A percentile compares a stretch with the other conserved stretches of the same genome.
Conservation (phyloP, 2,329 filamentous ascomycete species). For the Neonectria punicea region DNA sequence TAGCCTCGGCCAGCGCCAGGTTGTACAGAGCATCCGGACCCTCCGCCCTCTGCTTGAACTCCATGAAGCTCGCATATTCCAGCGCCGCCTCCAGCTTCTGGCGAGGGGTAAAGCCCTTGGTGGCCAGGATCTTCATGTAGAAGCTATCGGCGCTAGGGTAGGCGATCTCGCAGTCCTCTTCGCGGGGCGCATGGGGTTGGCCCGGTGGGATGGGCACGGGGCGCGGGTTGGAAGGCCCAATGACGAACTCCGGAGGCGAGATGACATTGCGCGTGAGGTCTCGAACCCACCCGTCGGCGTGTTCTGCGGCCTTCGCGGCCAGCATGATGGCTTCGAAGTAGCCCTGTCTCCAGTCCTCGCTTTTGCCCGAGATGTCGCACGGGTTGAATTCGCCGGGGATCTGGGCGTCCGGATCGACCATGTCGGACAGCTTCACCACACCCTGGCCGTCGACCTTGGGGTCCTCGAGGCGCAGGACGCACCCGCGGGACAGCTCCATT, state of each 20-base stretch:
- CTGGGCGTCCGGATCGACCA: slow-evolving; percentile 76
- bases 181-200: slow-evolving; percentile 70
- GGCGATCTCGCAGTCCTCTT: slow-evolving; percentile 78
- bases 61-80: slow-evolving; percentile 85
- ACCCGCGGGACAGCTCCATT: slow-evolving; percentile 67
- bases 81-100: slow-evolving; percentile 86
- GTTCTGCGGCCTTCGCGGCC: slow-evolving; percentile 79
- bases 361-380: slow-evolving; percentile 78
- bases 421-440: slow-evolving; percentile 61
- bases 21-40: slow-evolving; percentile 78
- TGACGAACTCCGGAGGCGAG: slow-evolving; percentile 78
- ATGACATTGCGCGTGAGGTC: slow-evolving; percentile 74
- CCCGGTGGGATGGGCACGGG: slow-evolving; percentile 78
- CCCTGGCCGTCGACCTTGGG: slow-evolving; percentile 73
- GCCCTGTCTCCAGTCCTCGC: slow-evolving; percentile 84
- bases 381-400: slow-evolving; percentile 72
- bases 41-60: slow-evolving; percentile 75
- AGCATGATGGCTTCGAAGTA: slow-evolving; percentile 88
- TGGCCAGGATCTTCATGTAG: slow-evolving; percentile 85
- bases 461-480: slow-evolving; percentile 77
- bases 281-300: slow-evolving; percentile 81
- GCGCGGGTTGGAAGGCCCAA: slow-evolving; percentile 84
- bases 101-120: slow-evolving; percentile 79
- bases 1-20: slow-evolving; percentile 81
- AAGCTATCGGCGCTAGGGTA: slow-evolving; percentile 78